Conservation (phyloP, 495 filamentous ascomycete species). For the Xeromyces bisporus region DNA sequence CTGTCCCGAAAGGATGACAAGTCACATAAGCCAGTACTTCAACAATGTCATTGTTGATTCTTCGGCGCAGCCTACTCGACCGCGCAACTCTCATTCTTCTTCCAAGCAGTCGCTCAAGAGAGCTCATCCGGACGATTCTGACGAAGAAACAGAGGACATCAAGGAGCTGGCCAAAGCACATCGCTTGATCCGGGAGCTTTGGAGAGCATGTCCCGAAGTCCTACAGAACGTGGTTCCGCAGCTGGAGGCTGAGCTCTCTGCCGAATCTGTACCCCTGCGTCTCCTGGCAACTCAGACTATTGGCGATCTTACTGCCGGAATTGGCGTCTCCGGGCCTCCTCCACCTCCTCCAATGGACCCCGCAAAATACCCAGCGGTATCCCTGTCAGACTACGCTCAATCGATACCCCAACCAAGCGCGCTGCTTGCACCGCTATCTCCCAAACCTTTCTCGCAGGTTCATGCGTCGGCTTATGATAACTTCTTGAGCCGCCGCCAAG, state of each 20-base stretch:
- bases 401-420: conserved; percentile 39
- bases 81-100: conserved; percentile 20
- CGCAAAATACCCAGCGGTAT: conserved; percentile 59
- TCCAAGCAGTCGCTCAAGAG: conserved; percentile 30
- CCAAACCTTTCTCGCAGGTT: conserved; percentile 66
- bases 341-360: conserved; percentile 58
- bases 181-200: conserved; percentile 74
- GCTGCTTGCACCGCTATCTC: conserved; percentile 61
- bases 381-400: conserved; percentile 40
- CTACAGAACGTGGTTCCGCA: conserved; percentile 88
- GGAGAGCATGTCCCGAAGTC: conserved; percentile 78
- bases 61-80: conserved; percentile 30
- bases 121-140: conserved; percentile 45
- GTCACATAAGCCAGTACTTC: conserved; percentile 89
- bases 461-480: conserved; percentile 61
- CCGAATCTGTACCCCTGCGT: conserved; percentile 74
- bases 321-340: conserved; percentile 75
- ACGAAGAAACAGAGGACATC: conserved; percentile 73
- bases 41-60: conserved; percentile 88
- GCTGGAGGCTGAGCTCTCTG: conserved; percentile 78
- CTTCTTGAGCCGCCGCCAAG: conserved; percentile 67
- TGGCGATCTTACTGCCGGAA: conserved; percentile 82
- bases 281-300: conserved; percentile 81
- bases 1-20: conserved; percentile 85
- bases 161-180: conserved; percentile 83